These are phyloP conservation scores for Lactifluus rugatus DNA, from an alignment of 768 basidiomycete species.

Conservation along the genomic window DNA sequence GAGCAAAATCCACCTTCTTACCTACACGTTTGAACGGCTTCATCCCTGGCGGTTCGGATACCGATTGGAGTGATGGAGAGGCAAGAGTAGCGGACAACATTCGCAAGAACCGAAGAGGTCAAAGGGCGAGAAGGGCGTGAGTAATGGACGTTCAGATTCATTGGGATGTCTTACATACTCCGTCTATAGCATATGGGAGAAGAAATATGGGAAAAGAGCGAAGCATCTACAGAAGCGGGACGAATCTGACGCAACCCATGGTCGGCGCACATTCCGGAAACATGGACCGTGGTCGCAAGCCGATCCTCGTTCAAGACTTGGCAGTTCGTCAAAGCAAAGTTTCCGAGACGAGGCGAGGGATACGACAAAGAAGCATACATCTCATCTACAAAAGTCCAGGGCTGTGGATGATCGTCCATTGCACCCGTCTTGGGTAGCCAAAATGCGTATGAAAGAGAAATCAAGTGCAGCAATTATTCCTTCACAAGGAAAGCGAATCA, in stretches of 20 bases:
- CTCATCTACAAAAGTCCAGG: conserved; percentile 12
- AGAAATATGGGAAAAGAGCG: conserved; percentile 84
- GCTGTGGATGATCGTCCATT: conserved; percentile 35
- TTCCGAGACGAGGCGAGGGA: background rate
- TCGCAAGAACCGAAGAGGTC: conserved; percentile 78
- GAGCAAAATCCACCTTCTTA: conserved; percentile 56
- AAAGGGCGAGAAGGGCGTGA: conserved; percentile 89
- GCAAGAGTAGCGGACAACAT: conserved; percentile 39
- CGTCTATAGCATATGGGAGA: conserved; percentile 83
- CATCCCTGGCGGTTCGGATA: conserved; percentile 66
- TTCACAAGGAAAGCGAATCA: conserved; percentile 81
- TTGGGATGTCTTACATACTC: background rate
- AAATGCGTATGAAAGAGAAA: conserved; percentile 68
- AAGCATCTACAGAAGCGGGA: conserved; percentile 75
- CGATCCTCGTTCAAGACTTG: background rate
- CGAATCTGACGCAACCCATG: conserved; percentile 1
- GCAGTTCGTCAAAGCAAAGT: background rate
- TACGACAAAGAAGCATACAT: background rate
- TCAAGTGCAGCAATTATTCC: conserved; percentile 50
- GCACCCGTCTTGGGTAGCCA: conserved; percentile 98
- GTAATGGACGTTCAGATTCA: conserved; percentile 28
- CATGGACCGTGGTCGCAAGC: background rate
- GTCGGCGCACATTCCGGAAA: background rate
- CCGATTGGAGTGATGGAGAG: conserved; percentile 65
- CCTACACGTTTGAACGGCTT: conserved; percentile 86